Conservation (phyloP, 2,329 filamentous ascomycete genomes). For the Aspergillus piperis region DNA sequence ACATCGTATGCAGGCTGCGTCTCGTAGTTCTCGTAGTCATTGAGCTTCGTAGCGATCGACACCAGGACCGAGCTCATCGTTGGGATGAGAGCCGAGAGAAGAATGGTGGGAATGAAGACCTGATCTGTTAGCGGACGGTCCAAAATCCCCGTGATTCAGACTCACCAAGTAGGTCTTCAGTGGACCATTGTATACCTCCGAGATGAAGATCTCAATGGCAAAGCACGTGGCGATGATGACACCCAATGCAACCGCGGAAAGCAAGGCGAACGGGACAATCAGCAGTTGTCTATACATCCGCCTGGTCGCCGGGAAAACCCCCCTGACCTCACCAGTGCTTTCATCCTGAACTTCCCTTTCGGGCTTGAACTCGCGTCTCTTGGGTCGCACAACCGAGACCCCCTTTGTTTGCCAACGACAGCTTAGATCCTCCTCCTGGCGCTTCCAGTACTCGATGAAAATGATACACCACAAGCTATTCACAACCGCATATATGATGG, state of each 20-base stretch:
- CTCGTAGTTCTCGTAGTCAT: constrained; percentile 88
- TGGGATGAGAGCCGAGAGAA: constrained; percentile 79
- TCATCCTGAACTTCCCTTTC: constrained; percentile 77
- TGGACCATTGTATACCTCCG: constrained; percentile 88
- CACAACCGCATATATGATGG: constrained; percentile 79
- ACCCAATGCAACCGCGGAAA: constrained; percentile 73
- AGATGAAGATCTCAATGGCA: constrained; percentile 94
- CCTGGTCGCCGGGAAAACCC: constrained; percentile 75
- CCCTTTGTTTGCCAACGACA: constrained; percentile 89
- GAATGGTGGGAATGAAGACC: constrained; percentile 85
- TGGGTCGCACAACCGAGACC: constrained; percentile 78
- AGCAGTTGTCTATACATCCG: constrained; percentile 78
- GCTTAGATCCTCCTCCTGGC: constrained; percentile 83
- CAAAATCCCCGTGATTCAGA: neutral
- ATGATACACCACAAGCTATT: constrained; percentile 82
- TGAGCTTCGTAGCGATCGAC: constrained; percentile 74
- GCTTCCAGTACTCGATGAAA: constrained; percentile 97
- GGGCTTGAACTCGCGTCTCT: constrained; percentile 75
- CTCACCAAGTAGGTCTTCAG: constrained; percentile 81
- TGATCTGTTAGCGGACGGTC: constrained; percentile 37
- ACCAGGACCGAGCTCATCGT: constrained; percentile 81
- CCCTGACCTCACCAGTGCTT: constrained; percentile 76
- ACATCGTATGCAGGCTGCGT: constrained; percentile 80
- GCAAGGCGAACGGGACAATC: constrained; percentile 83
- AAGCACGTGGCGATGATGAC: constrained; percentile 89